Evolutionary conservation across 2,329 filamentous ascomycete species (phyloP), one percentile per base, ranked within the genome.

Genomic region (Ceratocystis lukuohia): DNA sequence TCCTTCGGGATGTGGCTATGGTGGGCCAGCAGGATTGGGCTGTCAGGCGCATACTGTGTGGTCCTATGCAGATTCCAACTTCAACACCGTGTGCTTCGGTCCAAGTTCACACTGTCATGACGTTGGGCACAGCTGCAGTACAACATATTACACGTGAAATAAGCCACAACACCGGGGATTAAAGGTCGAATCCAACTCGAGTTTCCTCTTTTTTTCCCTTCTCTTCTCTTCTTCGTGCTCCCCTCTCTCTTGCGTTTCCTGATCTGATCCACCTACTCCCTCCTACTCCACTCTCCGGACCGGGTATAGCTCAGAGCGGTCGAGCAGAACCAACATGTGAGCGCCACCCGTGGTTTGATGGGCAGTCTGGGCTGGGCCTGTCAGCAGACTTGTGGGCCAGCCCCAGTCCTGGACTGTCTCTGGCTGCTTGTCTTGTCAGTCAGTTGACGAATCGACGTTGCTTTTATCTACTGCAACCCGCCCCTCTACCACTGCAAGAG

Each of bases 301-400:
- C 28, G 1, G 53, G 53, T n/a, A 59, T 59, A 59, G 53, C 53
- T 17, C 20, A 33, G 10, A 59, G 53, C 10, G n/a, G 46, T 15
- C 53, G 25, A 30, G 53, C 6, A 33, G 28, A 30, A 37, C 46
- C 25, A 53, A 53, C 48, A 53, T 8, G 48, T 53, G 53, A 57
- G 53, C 28, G 28, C 53, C 8, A 57, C 20, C 20, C 20, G 6
- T 57, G 25, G 33, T 30, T 59, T 30, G 15, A 6, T 57, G 30
- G 12, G 20, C 25, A 8, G 20, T 28, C 22, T 8, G 17, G 50
- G 17, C 50, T 57, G 15, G 53, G 10, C 53, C 25, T 59, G 53
- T 59, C 53, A 59, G 53, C 53, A 59, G 28, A 59, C 53, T 59
- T 59, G 53, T 59, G 53, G 15, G 53, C 53, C 12, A 25, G 15